These are phyloP conservation scores for Dionaea muscipula DNA, from an alignment of 179 eudicot genomes.

Conservation along the genomic window DNA sequence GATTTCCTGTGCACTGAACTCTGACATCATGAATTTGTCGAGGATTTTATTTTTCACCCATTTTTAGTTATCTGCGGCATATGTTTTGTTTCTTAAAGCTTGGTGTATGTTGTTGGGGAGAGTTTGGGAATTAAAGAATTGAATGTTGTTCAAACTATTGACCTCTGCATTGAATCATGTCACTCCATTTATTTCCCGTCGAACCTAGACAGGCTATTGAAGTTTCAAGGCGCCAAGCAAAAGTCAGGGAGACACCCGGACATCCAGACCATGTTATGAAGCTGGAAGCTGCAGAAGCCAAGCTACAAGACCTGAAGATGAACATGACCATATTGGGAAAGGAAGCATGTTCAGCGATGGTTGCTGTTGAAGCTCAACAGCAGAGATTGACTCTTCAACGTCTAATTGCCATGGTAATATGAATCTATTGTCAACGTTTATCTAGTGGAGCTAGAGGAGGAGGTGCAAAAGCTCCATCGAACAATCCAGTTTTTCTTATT, in stretches of 20 bases:
- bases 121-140: no score
- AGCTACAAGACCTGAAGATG: conserved; percentile 70
- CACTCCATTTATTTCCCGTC: conserved; percentile 13
- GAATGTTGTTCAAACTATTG: conserved; percentile 3
- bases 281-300: conserved; percentile 72
- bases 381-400: conserved; percentile 82
- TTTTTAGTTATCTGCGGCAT: no score
- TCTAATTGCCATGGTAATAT: conserved; percentile 68
- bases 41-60: no score
- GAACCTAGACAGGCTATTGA: conserved; percentile 75
- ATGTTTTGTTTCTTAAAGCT: no score
- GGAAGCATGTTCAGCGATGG: conserved; percentile 87
- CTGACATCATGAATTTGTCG: no score
- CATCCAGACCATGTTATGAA: conserved; percentile 54
- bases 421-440: neutral
- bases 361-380: conserved; percentile 92
- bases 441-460: no score
- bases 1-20: no score
- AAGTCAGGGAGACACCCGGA: conserved; percentile 54
- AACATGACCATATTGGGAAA: conserved; percentile 64
- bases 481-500: neutral
- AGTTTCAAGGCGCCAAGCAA: conserved; percentile 76
- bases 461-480: neutral
- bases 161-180: neutral
- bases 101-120: no score